Evolutionary conservation across 441 rosid species (phyloP), one percentile per base, ranked within the genome.

Genomic region (Euphorbia schlechtendalii): DNA sequence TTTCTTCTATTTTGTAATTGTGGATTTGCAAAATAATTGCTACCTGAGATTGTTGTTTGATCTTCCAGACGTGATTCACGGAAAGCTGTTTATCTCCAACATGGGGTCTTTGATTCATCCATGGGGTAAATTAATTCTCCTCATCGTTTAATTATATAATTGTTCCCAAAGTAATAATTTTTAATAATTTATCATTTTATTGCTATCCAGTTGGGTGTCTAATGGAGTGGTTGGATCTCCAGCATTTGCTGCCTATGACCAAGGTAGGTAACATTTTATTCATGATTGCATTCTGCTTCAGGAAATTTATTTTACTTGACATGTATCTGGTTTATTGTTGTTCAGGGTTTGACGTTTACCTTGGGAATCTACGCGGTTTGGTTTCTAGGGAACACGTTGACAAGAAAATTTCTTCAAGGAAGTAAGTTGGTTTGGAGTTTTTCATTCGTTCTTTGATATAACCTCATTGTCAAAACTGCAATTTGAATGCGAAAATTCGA

Each of bases 231-330:
- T 93, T 71, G 99, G 99, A 56, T 90, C 96, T 75, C 97, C 99
- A n/a, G 99, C 99, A 69, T 93, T 90, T 74, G 99, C 99, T 62
- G 99, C 96, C 20, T 93, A 83, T 78, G 96, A 93, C 81, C 96
- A 93, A 81, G 99, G 99, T 90, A 65, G 57, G 73, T 73, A 53
- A 60, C 38, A 32, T 48, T n/a, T 60, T 20, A 21, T 59, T 43
- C 43, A 40, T 40, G 59, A 55, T 43, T 67, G 41, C 56, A 27
- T 61, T 34, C 54, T 53, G n/a, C 18, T 28, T 34, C 15, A 55
- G 58, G 7, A 32, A 18, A 41, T 14, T 58, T 36, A 53, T 49
- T 28, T 25, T 46, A 40, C 24, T 49, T 64, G 41, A 65, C 34
- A 59, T 52, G 40, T 41, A 69, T 14, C 52, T 68, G 55, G 5